Base-by-base conservation (phyloP, 176 grass and related monocot species). In the Eleusine indica region DNA sequence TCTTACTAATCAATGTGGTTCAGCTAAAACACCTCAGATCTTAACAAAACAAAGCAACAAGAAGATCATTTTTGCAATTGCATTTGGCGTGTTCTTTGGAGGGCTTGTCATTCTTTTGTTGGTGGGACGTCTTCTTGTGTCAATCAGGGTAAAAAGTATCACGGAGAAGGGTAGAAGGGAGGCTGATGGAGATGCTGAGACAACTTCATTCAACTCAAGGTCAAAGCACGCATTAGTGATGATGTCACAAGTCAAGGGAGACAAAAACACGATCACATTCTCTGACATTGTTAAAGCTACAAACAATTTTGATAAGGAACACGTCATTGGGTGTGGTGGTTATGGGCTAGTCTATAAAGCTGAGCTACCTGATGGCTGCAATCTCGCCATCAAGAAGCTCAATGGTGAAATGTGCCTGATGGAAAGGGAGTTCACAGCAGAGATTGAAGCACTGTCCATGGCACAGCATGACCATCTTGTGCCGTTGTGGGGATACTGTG, bases 301-400 rank as follows among this genome's bases (percentile, higher is more conserved):
- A 77, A 78, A 77, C 79, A 90, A 73, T 28, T 90, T 82, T 46
- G 40, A 9, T 15, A 79, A 66, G 89, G 80, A 81, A 71, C 71
- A 91, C 85, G 92, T 92, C 15, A 82, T 94, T 4, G 93, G 93
- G 0, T 94, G 93, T 9, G 93, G 93, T 18, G 88, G 87, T 21
- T 88, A 86, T 17, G 93, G 93, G 2, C 77, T 95, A 76, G 93
- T 95, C 11, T 95, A 88, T 76, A 95, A 81, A 42, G 90, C 90
- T 61, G 66, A 65, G 21, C 52, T 95, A 76, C 79, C 82, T 12
- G 77, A 83, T 85, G 93, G 88, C 4, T 25, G 71, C 69, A 92
- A 85, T 66, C 30, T 92, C 18, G 93, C 90, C 25, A 88, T 95
- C 85, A 95, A 95, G 74, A 87, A 82, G 79, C 90, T 95, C 47